Evolutionary conservation across 1,139 yeast genomes (phyloP).

Genomic region (Debaryomyces psychrophilus): DNA sequence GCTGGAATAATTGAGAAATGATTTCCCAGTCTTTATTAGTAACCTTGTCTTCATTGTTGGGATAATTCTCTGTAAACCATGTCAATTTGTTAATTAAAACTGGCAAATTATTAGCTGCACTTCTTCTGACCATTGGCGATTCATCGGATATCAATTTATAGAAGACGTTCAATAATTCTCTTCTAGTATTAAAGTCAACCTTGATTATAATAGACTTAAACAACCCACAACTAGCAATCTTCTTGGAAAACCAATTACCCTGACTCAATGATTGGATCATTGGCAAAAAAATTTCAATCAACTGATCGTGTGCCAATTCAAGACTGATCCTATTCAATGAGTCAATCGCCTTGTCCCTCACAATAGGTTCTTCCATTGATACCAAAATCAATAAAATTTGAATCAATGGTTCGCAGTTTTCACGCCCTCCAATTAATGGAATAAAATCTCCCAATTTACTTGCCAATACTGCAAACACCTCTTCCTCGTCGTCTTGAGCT

Average conservation of each 20-base stretch:
- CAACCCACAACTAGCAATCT: constrained; percentile 91
- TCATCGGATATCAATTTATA: constrained; percentile 81
- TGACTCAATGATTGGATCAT: constrained; percentile 76
- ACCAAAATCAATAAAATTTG: constrained; percentile 89
- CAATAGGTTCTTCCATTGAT: constrained; percentile 96
- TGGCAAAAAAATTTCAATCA: constrained; percentile 69
- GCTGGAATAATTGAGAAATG: constrained; percentile 79
- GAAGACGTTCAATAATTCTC: constrained; percentile 66
- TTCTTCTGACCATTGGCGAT: constrained; percentile 97
- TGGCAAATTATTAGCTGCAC: constrained; percentile 88
- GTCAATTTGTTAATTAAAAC: constrained; percentile 63
- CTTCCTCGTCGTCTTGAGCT: constrained; percentile 98
- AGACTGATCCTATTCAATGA: constrained; percentile 75
- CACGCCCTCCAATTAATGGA: constrained; percentile 84
- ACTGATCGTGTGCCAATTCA: constrained; percentile 67
- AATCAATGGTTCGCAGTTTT: constrained; percentile 72
- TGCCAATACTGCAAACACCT: constrained; percentile 91
- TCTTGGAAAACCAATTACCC: constrained; percentile 94
- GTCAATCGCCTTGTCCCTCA: constrained; percentile 90
- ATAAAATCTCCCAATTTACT: constrained; percentile 86
- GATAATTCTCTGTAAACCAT: constrained; percentile 31
- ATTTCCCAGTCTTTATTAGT: constrained; percentile 67
- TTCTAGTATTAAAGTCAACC: constrained; percentile 57
- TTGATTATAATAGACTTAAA: constrained; percentile 71
- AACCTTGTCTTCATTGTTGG: constrained; percentile 27